A percentile compares a stretch with the other conserved stretches of the same genome.
Evolutionary conservation across 768 basidiomycete genomes (phyloP).

Genomic region (Rhodosporidiobolus odoratus): DNA sequence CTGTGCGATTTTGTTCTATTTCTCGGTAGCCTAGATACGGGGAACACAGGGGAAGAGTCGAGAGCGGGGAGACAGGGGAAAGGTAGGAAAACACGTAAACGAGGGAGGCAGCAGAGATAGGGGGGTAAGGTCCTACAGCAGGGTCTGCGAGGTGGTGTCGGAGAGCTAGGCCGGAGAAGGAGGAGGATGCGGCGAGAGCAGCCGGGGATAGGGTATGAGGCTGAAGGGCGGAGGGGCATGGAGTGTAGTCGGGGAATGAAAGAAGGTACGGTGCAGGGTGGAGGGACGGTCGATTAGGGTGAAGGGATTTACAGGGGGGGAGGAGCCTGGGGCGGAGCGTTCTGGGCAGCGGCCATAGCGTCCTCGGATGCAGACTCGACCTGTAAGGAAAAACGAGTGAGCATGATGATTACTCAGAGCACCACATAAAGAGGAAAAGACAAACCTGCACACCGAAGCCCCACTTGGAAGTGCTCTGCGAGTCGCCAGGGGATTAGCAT

Average conservation of each 20-base stretch:
- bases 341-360: conserved; percentile 28
- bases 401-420: neutral
- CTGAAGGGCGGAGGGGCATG: neutral
- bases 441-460: conserved; percentile 24
- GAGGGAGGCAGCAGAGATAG: neutral
- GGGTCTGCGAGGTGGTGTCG: neutral
- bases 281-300: neutral
- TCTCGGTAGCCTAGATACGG: neutral
- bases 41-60: neutral
- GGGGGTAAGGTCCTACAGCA: neutral
- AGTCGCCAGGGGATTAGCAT: neutral
- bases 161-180: neutral
- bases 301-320: conserved; percentile 20
- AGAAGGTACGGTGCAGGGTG: neutral
- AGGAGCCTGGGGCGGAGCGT: conserved; percentile 13
- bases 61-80: neutral
- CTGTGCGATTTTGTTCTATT: neutral
- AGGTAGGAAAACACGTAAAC: too few relatives aligned
- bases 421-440: neutral
- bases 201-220: neutral
- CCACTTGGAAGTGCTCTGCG: conserved; percentile 31
- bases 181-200: neutral
- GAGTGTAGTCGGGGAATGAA: neutral
- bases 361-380: conserved; percentile 33
- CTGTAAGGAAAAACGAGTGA: neutral